A percentile compares a stretch with the other conserved stretches of the same genome.
Conservation (phyloP, 2,329 filamentous ascomycete species). For the Colletotrichum zoysiae region DNA sequence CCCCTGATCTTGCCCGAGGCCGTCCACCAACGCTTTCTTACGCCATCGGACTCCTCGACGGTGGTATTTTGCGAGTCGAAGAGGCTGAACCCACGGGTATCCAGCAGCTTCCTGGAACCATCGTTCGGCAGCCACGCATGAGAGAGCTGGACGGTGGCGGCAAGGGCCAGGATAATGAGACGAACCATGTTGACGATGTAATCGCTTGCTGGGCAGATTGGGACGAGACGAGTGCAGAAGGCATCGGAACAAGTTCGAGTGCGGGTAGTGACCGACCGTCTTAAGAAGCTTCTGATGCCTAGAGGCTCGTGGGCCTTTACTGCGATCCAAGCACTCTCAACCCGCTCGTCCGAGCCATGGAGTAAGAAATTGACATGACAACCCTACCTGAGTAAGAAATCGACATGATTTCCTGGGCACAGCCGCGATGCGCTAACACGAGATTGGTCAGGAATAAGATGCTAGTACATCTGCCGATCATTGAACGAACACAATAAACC, state of each 20-base stretch:
- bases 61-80: conserved; percentile 37
- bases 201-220: background rate
- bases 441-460: conserved; percentile 14
- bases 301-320: background rate
- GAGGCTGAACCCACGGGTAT: conserved; percentile 35
- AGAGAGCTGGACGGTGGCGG: conserved; percentile 17
- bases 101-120: conserved; percentile 33
- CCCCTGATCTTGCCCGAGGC: conserved; percentile 61
- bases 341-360: background rate
- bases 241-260: background rate
- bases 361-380: conserved; percentile 24
- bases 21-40: conserved; percentile 38
- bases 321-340: conserved; percentile 1
- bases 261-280: background rate
- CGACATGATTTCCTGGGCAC: conserved; percentile 24
- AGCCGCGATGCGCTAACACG: conserved; percentile 22
- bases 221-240: conserved; percentile 2
- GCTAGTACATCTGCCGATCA: conserved; percentile 27
- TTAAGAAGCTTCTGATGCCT: conserved; percentile 29
- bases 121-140: conserved; percentile 35
- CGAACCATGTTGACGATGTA: conserved; percentile 31
- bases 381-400: conserved; percentile 1
- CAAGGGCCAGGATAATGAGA: conserved; percentile 25
- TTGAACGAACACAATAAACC: background rate
- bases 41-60: conserved; percentile 2